phyloP scores from a whole-genome alignment of 2,329 filamentous ascomycete species.

The Ciborinia camelliae region DNA sequence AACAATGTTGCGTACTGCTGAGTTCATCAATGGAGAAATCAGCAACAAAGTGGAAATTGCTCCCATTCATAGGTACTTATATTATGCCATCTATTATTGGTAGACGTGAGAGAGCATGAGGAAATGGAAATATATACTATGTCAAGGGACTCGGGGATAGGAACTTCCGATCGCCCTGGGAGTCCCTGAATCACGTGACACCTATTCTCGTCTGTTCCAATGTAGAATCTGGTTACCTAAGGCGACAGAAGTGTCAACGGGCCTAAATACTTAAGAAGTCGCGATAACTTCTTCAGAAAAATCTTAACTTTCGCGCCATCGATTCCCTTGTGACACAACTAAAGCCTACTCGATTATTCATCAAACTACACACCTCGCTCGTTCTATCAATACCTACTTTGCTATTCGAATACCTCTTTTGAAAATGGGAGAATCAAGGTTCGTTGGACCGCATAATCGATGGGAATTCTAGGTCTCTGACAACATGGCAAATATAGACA shows the following conservation, averaged over 20 bases:
- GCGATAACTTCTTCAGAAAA: slow-evolving; percentile 18
- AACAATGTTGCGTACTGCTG: background rate
- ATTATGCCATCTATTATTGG: background rate
- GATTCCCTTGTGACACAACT: background rate
- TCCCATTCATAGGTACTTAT: background rate
- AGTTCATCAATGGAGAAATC: background rate
- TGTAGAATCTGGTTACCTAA: slow-evolving; percentile 18
- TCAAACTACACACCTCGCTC: background rate
- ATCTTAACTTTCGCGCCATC: background rate
- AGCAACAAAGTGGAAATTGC: background rate
- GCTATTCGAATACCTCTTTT: slow-evolving; percentile 8
- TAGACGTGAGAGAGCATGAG: no score
- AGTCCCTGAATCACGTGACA: background rate
- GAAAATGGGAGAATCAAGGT: slow-evolving; percentile 39
- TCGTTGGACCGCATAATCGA: slow-evolving; percentile 24
- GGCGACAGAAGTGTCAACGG: slow-evolving; percentile 14
- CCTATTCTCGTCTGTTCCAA: background rate
- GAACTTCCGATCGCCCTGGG: background rate
- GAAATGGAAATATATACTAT: no score
- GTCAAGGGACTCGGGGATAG: background rate
- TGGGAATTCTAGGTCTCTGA: slow-evolving; percentile 14
- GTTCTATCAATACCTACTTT: background rate
- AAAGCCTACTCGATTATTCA: background rate
- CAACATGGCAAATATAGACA: slow-evolving; percentile 58
- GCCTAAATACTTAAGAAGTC: slow-evolving; percentile 13